A percentile compares a stretch with the other conserved stretches of the same genome.
Conservation (phyloP, 2,329 filamentous ascomycete species). For the Simplicillium aogashimaense region DNA sequence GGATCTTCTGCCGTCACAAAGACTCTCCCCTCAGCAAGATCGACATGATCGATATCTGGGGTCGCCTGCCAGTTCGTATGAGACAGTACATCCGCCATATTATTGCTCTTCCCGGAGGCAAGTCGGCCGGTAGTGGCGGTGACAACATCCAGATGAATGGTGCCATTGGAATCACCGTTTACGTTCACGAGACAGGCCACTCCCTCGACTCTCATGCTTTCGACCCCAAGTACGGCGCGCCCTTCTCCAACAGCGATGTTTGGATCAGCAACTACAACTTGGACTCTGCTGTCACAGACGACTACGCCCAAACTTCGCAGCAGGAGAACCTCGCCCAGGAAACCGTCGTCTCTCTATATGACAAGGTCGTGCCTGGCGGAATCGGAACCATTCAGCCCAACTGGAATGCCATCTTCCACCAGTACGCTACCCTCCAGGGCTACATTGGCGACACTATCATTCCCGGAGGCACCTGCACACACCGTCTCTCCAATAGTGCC, state of each 20-base stretch:
- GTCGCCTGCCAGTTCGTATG: constrained; percentile 18
- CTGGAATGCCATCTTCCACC: constrained; percentile 5
- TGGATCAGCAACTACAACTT: constrained; percentile 10
- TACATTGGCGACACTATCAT: constrained; percentile 5
- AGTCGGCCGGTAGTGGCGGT: constrained; percentile 8
- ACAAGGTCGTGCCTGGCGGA: constrained; percentile 13
- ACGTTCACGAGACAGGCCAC: constrained; percentile 11
- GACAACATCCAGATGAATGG: constrained; percentile 11
- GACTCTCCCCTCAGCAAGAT: constrained; percentile 11
- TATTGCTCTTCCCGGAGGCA: constrained; percentile 12
- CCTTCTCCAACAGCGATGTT: constrained; percentile 8
- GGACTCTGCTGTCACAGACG: constrained; percentile 8
- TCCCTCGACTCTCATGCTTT: constrained; percentile 12
- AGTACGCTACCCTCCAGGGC: constrained; percentile 5
- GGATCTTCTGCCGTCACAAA: constrained; percentile 20
- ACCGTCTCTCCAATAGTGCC: constrained; percentile 6
- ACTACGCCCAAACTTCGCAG: constrained; percentile 11
- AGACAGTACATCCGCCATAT: constrained; percentile 15
- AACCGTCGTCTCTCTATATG: constrained; percentile 13
- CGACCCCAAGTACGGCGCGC: constrained; percentile 6
- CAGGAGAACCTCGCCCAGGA: constrained; percentile 15
- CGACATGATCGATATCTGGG: constrained; percentile 17
- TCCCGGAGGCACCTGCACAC: constrained; percentile 6
- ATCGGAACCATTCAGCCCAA: constrained; percentile 12
- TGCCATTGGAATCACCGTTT: constrained; percentile 7